Base-by-base conservation (phyloP, 2,329 filamentous ascomycete genomes). In the Fusarium albidum region DNA sequence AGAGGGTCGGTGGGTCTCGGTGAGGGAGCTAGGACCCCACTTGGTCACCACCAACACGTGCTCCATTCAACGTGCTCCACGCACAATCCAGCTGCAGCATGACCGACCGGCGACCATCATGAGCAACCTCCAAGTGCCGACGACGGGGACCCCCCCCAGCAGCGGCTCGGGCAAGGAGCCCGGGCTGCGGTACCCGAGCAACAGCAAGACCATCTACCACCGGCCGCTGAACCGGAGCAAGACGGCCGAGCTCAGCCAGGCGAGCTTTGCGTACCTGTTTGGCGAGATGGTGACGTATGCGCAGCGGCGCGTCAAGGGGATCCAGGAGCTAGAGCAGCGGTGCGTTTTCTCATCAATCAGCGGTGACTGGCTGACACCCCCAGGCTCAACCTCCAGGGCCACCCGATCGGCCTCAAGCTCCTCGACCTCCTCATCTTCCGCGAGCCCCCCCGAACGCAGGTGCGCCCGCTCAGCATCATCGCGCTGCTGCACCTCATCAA, bases 131-230 rank as follows among this genome's bases (percentile, higher is more conserved):
- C 80, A 81, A 63, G n/a, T n/a, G n/a, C 72, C 79, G 51, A 69
- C 75, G 57, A 71, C 79, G 52, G 69, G 75, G 59, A 75, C 80
- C 59, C 67, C 75, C 21, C 71, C 76, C 53, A 73, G 75, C 27
- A 38, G 57, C 18, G 31, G 38, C 45, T 21, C 15, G 33, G 49
- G 31, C 63, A 79, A 80, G 70, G 80, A 81, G 61, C 72, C 81
- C 28, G 88, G 90, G 21, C 87, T 99, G 57, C 90, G 92, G 64
- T 91, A 96, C 69, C 94, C 95, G 40, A 91, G 91, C 50, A 96
- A 87, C 74, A 92, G 92, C 78, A 98, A 98, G 79, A 96, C 92
- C 61, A 98, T 99, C 78, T 99, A 98, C 80, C 92, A 97, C 80
- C 86, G 95, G 49, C 92, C 96, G 57, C 81, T 98, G 57, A 97